Base-by-base conservation (phyloP, 2,329 filamentous ascomycete genomes). In the Aureobasidium sp. region DNA sequence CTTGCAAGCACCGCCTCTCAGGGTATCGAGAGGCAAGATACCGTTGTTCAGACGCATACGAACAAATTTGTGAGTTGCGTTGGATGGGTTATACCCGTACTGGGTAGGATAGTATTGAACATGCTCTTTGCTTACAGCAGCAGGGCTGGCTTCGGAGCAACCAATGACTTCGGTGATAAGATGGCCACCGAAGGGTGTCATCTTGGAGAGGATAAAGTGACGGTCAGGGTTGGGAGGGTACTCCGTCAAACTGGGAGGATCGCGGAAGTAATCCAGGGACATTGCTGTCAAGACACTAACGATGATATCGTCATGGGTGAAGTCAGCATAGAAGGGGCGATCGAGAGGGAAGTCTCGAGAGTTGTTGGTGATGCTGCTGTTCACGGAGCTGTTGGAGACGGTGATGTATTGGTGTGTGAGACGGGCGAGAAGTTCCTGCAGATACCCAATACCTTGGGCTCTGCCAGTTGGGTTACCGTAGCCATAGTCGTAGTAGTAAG, bases 91-190 rank as follows among this genome's bases (percentile, higher is more conserved):
- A 68, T 80, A 81, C 47, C 78, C 78, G 63, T 80, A 79, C 61
- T 79, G 75, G 0, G 65, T 68, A 0, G 75, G 73, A 44, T 72
- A 73, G 69, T 81, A 81, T 17, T 72, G 67, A 0, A 75, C 75
- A 27, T 74, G 70, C 42, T 78, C 67, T 2, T 70, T 64, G 37
- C 75, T 73, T 3, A 76, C 74, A 0, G 75, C 69, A 5, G 66
- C 66, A 0, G 82, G 79, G 50, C 76, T 62, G 0, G 74, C 53
- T 0, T 64, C 61, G 3, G 73, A 70, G 66, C 82, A 84, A 37
- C 79, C 81, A 65, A 83, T 80, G 31, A 82, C 76, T 70, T 85
- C 82, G 1, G 82, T 82, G 48, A 82, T 73, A 33, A 85, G 74
- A 19, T 79, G 76, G 3, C 76, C 81, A 24, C 79, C 81, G 64